These are phyloP conservation scores for Cardiospermum halicacabum DNA, from an alignment of 345 rosid genomes.

Conservation along the genomic window DNA sequence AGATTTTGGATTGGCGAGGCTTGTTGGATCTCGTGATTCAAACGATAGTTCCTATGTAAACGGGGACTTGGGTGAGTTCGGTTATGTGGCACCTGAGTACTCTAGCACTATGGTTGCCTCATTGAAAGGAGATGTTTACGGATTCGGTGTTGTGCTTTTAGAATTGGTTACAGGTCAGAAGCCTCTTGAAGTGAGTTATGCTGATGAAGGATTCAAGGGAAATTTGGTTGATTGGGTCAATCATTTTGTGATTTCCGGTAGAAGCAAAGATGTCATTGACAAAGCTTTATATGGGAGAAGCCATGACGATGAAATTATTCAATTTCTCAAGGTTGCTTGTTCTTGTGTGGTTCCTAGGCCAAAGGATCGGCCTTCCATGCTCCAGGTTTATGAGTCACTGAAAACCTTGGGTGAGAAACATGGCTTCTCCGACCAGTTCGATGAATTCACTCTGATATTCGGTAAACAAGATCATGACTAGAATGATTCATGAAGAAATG, in stretches of 20 bases:
- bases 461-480: conserved; percentile 30
- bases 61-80: conserved; percentile 40
- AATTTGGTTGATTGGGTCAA: conserved; percentile 60
- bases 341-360: conserved; percentile 40
- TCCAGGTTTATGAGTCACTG: conserved; percentile 35
- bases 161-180: conserved; percentile 45
- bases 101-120: conserved; percentile 43
- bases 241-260: conserved; percentile 23
- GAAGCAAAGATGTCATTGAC: conserved; percentile 32
- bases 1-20: conserved; percentile 51
- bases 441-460: conserved; percentile 36
- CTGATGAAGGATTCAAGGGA: conserved; percentile 47
- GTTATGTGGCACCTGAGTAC: conserved; percentile 49
- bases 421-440: conserved; percentile 29
- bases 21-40: conserved; percentile 33
- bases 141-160: conserved; percentile 53
- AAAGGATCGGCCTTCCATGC: conserved; percentile 42
- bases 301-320: conserved; percentile 31
- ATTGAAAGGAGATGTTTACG: conserved; percentile 53
- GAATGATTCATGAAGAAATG: conserved; percentile 8
- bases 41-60: conserved; percentile 38
- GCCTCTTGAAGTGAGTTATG: conserved; percentile 28
- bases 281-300: conserved; percentile 33
- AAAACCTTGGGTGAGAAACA: conserved; percentile 37
- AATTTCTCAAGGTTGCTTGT: conserved; percentile 34